These are phyloP conservation scores for Ceratobasidium sp. DNA, from an alignment of 1,284 basidiomycete species.

Conservation along the genomic window DNA sequence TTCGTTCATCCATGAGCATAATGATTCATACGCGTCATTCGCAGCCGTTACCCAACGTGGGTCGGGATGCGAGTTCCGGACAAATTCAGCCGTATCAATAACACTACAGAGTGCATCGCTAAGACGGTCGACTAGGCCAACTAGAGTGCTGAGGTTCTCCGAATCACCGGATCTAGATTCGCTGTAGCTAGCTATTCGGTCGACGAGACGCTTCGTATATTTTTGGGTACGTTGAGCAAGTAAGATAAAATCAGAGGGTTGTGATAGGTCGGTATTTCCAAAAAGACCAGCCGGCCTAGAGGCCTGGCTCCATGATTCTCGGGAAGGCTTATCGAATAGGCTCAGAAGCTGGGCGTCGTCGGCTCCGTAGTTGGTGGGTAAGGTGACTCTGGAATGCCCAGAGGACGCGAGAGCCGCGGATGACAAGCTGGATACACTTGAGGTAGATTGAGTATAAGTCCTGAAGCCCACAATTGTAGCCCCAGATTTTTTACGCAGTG, in stretches of 20 bases:
- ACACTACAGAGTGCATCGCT: slow-evolving; percentile 96
- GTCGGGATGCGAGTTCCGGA: slow-evolving; percentile 95
- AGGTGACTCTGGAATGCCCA: not conserved
- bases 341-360: slow-evolving; percentile 28
- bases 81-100: slow-evolving; percentile 95
- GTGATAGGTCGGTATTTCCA: slow-evolving; percentile 46
- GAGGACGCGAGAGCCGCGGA: slow-evolving; percentile 12
- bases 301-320: not conserved
- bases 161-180: slow-evolving; percentile 76
- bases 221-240: slow-evolving; percentile 78
- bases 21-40: slow-evolving; percentile 88
- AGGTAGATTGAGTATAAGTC: not conserved
- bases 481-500: not conserved
- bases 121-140: slow-evolving; percentile 78
- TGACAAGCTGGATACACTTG: slow-evolving; percentile 4
- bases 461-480: not conserved
- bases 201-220: slow-evolving; percentile 79
- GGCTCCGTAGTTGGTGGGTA: slow-evolving; percentile 19
- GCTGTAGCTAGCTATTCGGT: slow-evolving; percentile 76
- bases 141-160: slow-evolving; percentile 74
- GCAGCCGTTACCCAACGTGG: slow-evolving; percentile 84
- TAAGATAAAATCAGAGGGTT: slow-evolving; percentile 44
- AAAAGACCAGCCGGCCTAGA: slow-evolving; percentile 48
- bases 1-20: slow-evolving; percentile 98
- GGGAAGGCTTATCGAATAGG: slow-evolving; percentile 21